Evolutionary conservation across 805 yeast species (phyloP), one percentile per base, ranked within the genome.

Genomic region (Hanseniaspora mollemarum): DNA sequence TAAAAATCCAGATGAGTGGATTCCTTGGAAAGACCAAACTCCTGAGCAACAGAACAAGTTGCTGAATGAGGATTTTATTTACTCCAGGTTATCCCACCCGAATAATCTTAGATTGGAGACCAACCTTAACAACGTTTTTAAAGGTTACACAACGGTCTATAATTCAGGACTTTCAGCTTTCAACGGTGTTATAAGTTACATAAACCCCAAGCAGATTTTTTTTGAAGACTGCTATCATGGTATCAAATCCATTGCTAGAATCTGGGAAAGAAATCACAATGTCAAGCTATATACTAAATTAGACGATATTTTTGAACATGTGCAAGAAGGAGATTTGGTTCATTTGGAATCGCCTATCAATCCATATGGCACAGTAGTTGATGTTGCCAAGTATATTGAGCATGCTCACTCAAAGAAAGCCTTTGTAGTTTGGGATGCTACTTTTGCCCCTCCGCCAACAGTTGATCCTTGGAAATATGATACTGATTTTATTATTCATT

Each of bases 321-420:
- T 69, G 3, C 62, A 67, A 49, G 66, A 68, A 59, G 96, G 79
- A 39, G 96, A 90, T 62, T 63, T 88, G 28, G 73, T 90, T 25
- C 95, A 87, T 62, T 60, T 87, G 45, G 95, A 87, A 65, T 78
- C 94, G 0, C 96, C 96, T 0, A 81, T 86, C 31, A 88, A 88
- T 65, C 96, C 96, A 16, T 77, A 71, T 48, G 94, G 95, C 1
- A 67, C 71, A 2, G 74, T 80, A 13, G 72, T 71, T 56, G 86
- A 84, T 62, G 75, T 88, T 52, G 64, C 67, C 37, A 64, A 73
- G 44, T 81, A 75, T 59, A 88, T 86, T 3, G 70, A 76, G 2
- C 73, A 72, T 54, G 95, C 95, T 0, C 95, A 86, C 61, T 68
- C 72, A 1, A 76, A 77, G 50, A 95, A 95, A 18, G 96, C 94